Evolutionary conservation across 371 early-diverging fungal genomes (phyloP).

Genomic region (Cokeromyces recurvatus): DNA sequence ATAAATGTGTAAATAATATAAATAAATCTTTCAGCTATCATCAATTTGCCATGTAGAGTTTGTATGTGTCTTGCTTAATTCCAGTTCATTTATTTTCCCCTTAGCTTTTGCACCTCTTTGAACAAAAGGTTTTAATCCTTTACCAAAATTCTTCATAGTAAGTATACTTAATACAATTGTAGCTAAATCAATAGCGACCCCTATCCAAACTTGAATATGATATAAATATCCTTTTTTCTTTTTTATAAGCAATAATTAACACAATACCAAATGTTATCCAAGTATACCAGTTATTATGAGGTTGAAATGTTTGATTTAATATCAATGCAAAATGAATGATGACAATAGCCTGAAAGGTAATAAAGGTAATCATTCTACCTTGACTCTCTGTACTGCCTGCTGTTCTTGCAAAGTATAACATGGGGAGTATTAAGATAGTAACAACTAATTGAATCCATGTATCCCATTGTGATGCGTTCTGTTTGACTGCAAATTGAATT

Average conservation of each 20-base stretch:
- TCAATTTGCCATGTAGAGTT: slow-evolving; percentile 38
- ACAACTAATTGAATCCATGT: slow-evolving; percentile 32
- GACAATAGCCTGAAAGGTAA: slow-evolving; percentile 34
- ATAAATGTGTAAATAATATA: too few relatives aligned
- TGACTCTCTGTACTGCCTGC: slow-evolving; percentile 41
- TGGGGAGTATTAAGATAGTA: slow-evolving; percentile 36
- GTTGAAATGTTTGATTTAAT: slow-evolving; percentile 33
- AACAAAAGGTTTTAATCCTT: slow-evolving; percentile 30
- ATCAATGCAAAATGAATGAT: slow-evolving; percentile 35
- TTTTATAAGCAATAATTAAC: background rate
- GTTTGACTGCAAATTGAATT: slow-evolving; percentile 33
- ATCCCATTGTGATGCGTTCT: slow-evolving; percentile 26
- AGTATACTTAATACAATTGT: slow-evolving; percentile 26
- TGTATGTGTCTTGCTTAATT: slow-evolving; percentile 29
- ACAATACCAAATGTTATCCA: slow-evolving; percentile 45
- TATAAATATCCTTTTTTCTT: background rate
- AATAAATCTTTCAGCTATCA: slow-evolving; percentile 13
- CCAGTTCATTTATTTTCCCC: slow-evolving; percentile 24
- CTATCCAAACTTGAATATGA: slow-evolving; percentile 18
- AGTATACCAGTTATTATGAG: slow-evolving; percentile 44
- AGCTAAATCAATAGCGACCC: slow-evolving; percentile 20
- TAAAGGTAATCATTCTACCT: slow-evolving; percentile 35
- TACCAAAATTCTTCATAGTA: slow-evolving; percentile 42
- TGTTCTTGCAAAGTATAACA: slow-evolving; percentile 40
- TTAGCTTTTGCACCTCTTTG: slow-evolving; percentile 27